phyloP scores from a whole-genome alignment of 2,329 filamentous ascomycete genomes.

The Exophiala xenobiotica region DNA sequence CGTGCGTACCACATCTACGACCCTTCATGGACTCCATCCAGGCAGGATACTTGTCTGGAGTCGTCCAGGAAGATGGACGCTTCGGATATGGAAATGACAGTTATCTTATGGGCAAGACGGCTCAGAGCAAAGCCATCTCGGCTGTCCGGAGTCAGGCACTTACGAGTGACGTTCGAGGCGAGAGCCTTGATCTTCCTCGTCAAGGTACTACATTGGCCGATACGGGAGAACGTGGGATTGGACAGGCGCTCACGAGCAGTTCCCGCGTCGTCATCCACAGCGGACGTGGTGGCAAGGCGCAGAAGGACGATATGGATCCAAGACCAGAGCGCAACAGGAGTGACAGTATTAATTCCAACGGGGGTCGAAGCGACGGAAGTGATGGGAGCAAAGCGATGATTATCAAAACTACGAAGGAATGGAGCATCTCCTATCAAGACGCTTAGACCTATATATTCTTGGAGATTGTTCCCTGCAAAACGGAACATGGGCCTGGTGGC shows the following conservation, averaged over 20 bases:
- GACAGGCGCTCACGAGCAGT: slow-evolving; percentile 9
- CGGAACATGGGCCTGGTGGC: too few species aligned
- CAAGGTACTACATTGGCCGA: slow-evolving; percentile 1
- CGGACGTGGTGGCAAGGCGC: slow-evolving; percentile 1
- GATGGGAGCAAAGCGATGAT: slow-evolving; percentile 22
- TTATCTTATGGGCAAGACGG: slow-evolving; percentile 23
- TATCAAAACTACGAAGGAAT: slow-evolving; percentile 22
- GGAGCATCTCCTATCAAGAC: slow-evolving; percentile 19
- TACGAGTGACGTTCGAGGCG: slow-evolving; percentile 8
- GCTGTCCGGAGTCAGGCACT: slow-evolving; percentile 16
- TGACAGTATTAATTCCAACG: slow-evolving; percentile 14
- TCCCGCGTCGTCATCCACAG: slow-evolving; percentile 12
- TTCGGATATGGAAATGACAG: slow-evolving; percentile 23
- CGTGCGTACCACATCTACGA: slow-evolving; percentile 19
- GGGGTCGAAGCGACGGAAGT: slow-evolving; percentile 15
- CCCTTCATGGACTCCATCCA: slow-evolving; percentile 24
- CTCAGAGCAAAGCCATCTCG: slow-evolving; percentile 11
- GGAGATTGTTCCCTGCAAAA: background rate
- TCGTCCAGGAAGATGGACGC: slow-evolving; percentile 15
- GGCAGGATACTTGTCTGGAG: slow-evolving; percentile 18
- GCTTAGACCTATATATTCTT: background rate
- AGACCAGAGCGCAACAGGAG: slow-evolving; percentile 7
- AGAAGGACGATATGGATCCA: background rate
- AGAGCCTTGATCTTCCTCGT: slow-evolving; percentile 16
- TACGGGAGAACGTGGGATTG: slow-evolving; percentile 6